A percentile compares a stretch with the other conserved stretches of the same genome.
Evolutionary conservation across 2,329 filamentous ascomycete species (phyloP).

Genomic region (Colletotrichum paranaense): DNA sequence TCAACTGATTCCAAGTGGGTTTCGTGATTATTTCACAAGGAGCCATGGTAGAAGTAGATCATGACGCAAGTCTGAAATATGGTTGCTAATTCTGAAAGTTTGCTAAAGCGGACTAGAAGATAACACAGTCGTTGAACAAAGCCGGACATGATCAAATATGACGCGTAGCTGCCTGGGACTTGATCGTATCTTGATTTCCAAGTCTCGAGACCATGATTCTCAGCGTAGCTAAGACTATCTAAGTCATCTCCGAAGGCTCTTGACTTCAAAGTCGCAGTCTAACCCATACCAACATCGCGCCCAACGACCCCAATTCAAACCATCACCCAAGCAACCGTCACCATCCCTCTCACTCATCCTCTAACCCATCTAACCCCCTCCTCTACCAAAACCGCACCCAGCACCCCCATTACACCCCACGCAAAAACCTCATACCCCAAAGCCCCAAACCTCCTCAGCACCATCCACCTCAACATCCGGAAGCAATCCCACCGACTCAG

Average conservation of each 20-base stretch:
- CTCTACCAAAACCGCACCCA: background rate
- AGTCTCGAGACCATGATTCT: background rate
- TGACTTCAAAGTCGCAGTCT: background rate
- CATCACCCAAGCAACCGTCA: background rate
- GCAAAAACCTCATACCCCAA: constrained; percentile 8
- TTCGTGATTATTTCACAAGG: too few species aligned
- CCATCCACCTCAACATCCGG: background rate
- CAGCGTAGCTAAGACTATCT: background rate
- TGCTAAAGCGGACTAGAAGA: too few species aligned
- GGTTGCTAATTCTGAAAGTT: too few species aligned
- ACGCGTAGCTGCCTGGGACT: too few species aligned
- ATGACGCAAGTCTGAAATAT: too few species aligned
- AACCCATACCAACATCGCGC: background rate
- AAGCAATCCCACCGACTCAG: constrained; percentile 6
- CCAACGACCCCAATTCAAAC: background rate
- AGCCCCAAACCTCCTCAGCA: background rate
- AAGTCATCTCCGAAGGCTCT: background rate
- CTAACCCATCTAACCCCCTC: background rate
- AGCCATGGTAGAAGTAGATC: too few species aligned
- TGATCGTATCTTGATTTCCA: too few species aligned
- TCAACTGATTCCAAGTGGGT: too few species aligned
- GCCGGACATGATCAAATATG: too few species aligned
- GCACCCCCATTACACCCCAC: constrained; percentile 1
- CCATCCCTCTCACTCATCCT: background rate
- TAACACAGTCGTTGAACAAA: too few species aligned